Conservation (phyloP, 768 basidiomycete species). For the Amylocystis lapponica region DNA sequence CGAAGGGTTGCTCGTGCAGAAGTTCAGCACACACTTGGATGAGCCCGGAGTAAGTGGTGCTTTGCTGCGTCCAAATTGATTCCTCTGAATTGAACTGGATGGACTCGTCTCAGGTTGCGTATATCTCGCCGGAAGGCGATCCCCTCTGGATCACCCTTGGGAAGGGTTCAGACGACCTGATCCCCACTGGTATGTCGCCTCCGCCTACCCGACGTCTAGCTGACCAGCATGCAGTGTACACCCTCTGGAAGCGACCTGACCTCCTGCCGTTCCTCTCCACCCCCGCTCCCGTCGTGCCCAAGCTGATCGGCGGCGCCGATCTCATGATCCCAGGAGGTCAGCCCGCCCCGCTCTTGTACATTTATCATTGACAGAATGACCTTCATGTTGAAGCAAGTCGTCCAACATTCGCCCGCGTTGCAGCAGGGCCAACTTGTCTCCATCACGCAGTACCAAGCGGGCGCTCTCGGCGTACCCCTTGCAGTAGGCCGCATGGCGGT, state of each 20-base stretch:
- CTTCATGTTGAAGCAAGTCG: conserved; percentile 41
- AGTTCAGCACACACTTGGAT: conserved; percentile 58
- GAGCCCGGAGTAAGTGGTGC: conserved; percentile 57
- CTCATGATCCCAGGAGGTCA: conserved; percentile 84
- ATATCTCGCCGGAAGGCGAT: conserved; percentile 58
- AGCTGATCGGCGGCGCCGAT: conserved; percentile 75
- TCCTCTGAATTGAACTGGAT: neutral
- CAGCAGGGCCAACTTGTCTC: conserved; percentile 51
- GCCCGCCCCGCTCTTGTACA: conserved; percentile 18
- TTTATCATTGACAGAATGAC: conserved; percentile 1
- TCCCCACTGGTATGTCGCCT: conserved; percentile 51
- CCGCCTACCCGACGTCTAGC: neutral
- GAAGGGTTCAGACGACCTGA: conserved; percentile 58
- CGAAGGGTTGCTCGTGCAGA: conserved; percentile 62
- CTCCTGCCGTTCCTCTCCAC: conserved; percentile 71
- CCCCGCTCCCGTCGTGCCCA: conserved; percentile 62
- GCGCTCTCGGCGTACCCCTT: conserved; percentile 47
- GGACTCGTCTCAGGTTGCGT: conserved; percentile 42
- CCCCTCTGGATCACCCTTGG: conserved; percentile 78
- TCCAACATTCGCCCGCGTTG: conserved; percentile 43
- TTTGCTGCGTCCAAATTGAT: neutral
- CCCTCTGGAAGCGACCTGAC: conserved; percentile 68
- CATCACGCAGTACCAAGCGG: conserved; percentile 45
- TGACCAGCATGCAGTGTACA: conserved; percentile 48
- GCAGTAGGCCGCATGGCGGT: conserved; percentile 72